A percentile compares a stretch with the other conserved stretches of the same genome.
phyloP scores from a whole-genome alignment of 129 eudicot species.

The Saposhnikovia divaricata region DNA sequence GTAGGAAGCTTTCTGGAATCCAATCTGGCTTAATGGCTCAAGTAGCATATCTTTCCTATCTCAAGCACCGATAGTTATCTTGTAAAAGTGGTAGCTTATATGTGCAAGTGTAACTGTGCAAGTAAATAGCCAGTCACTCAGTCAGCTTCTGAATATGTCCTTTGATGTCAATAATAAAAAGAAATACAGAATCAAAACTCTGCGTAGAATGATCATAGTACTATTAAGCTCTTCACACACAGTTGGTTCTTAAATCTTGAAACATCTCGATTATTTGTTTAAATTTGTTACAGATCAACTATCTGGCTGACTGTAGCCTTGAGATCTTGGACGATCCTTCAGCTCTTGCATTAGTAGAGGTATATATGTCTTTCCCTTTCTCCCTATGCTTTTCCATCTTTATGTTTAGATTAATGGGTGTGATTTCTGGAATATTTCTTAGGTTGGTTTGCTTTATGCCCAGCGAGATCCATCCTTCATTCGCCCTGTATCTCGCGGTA shows the following conservation, averaged over 20 bases:
- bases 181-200: not conserved
- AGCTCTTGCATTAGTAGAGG: slow-evolving; percentile 77
- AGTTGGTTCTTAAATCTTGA: not conserved
- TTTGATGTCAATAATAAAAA: not conserved
- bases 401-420: not conserved
- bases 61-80: not conserved
- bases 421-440: slow-evolving; percentile 10
- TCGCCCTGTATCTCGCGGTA: slow-evolving; percentile 81
- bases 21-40: not conserved
- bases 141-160: not conserved
- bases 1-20: not conserved
- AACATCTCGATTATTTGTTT: not conserved
- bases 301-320: slow-evolving; percentile 79
- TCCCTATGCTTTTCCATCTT: not conserved
- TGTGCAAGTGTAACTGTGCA: not conserved
- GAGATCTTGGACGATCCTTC: slow-evolving; percentile 94
- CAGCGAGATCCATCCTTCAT: slow-evolving; percentile 83
- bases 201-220: not conserved
- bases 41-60: not conserved
- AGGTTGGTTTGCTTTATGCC: slow-evolving; percentile 90
- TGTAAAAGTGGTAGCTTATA: not conserved
- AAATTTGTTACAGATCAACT: slow-evolving; percentile 53
- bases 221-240: not conserved
- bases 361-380: slow-evolving; percentile 27
- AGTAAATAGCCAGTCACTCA: not conserved